Conservation (phyloP, 805 yeast genomes). For the Candida succiphila region DNA sequence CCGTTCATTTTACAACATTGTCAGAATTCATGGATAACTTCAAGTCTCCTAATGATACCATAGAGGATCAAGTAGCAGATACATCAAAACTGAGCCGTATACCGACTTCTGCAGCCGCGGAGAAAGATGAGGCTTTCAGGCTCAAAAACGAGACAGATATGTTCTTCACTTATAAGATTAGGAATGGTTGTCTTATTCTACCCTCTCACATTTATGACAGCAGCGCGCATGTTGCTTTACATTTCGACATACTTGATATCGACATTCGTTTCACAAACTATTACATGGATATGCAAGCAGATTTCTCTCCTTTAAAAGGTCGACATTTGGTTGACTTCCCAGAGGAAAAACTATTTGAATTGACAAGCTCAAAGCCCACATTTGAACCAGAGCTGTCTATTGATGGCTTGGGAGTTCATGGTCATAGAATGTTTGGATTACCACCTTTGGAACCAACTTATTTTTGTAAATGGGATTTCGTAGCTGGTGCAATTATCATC, state of each 20-base stretch:
- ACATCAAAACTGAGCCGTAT: conserved; percentile 2
- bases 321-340: conserved; percentile 14
- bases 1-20: conserved; percentile 71
- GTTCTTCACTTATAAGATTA: conserved; percentile 58
- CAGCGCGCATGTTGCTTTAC: conserved; percentile 48
- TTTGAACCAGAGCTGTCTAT: conserved; percentile 36
- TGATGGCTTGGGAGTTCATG: conserved; percentile 60
- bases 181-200: conserved; percentile 59
- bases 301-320: conserved; percentile 49
- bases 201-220: conserved; percentile 65
- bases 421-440: conserved; percentile 87
- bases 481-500: conserved; percentile 46
- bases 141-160: conserved; percentile 71
- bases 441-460: conserved; percentile 88
- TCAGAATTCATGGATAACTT: conserved; percentile 57
- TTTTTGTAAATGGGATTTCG: conserved; percentile 84
- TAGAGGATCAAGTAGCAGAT: conserved; percentile 1
- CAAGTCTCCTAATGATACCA: conserved; percentile 4
- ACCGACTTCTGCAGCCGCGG: not conserved
- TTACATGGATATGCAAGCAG: conserved; percentile 86
- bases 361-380: conserved; percentile 10
- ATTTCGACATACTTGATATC: conserved; percentile 56
- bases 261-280: conserved; percentile 85
- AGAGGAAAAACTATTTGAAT: conserved; percentile 14
- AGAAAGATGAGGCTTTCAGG: conserved; percentile 25